Evolutionary conservation across 805 yeast genomes (phyloP).

Genomic region (Nematodospora valgi): DNA sequence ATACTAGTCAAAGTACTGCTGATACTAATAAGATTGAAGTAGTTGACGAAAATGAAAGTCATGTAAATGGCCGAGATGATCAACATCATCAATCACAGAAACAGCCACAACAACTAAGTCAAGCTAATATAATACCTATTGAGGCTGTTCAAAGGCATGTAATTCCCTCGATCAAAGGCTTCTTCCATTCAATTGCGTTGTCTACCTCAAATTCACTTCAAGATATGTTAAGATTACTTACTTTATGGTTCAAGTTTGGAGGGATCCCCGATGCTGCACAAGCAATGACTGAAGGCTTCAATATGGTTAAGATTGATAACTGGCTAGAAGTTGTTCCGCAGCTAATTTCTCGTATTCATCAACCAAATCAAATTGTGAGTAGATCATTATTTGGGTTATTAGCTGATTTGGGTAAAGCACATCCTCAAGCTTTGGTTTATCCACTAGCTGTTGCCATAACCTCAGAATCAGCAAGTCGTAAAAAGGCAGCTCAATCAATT

Average conservation of each 20-base stretch:
- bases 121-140: constrained; percentile 31
- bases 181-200: constrained; percentile 88
- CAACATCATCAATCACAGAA: constrained; percentile 13
- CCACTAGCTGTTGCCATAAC: constrained; percentile 95
- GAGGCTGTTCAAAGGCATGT: constrained; percentile 81
- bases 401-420: constrained; percentile 87
- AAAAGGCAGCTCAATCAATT: constrained; percentile 86
- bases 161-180: constrained; percentile 93
- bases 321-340: constrained; percentile 98
- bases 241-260: constrained; percentile 95
- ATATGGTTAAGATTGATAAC: constrained; percentile 82
- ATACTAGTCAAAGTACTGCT: constrained; percentile 28
- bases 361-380: constrained; percentile 83
- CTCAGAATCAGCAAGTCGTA: constrained; percentile 85
- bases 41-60: constrained; percentile 13
- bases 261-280: constrained; percentile 88
- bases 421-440: constrained; percentile 95
- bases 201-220: constrained; percentile 86
- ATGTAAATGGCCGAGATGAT: constrained; percentile 8
- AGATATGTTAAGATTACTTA: constrained; percentile 83
- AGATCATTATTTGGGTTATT: constrained; percentile 74
- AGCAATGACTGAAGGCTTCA: constrained; percentile 88
- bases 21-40: constrained; percentile 12
- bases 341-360: constrained; percentile 92
- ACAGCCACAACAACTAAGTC: constrained; percentile 14